Evolutionary conservation across 2,329 filamentous ascomycete species (phyloP).

Genomic region (Fusarium sterilihyphosum): DNA sequence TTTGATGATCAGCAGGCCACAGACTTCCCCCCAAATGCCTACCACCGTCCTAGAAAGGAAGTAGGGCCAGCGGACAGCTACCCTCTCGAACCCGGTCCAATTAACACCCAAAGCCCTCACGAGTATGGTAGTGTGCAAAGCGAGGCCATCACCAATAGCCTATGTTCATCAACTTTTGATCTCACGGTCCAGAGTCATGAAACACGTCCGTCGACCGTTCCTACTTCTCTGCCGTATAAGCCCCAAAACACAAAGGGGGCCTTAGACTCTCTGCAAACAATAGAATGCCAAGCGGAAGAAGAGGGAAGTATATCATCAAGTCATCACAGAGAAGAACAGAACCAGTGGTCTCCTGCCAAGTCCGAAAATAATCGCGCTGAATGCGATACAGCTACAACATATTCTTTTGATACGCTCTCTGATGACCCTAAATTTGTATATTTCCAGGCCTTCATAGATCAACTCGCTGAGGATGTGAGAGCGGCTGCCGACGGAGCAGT

Average conservation of each 20-base stretch:
- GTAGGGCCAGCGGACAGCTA: not conserved
- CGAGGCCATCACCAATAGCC: not conserved
- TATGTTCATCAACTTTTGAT: not conserved
- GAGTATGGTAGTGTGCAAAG: too few species aligned
- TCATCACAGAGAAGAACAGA: not conserved
- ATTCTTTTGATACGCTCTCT: not conserved
- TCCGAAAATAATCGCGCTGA: fast-evolving
- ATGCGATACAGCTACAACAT: not conserved
- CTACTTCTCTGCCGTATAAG: not conserved
- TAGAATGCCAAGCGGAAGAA: not conserved
- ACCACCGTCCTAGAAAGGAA: fast-evolving
- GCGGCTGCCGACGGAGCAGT: fast-evolving
- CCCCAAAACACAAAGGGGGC: fast-evolving
- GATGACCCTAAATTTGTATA: not conserved
- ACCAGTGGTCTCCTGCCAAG: fast-evolving
- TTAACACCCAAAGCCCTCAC: fast-evolving
- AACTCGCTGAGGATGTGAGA: not conserved
- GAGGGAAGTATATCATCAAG: fast-evolving
- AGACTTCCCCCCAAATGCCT: too few species aligned
- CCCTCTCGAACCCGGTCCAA: too few species aligned
- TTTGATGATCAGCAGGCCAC: fast-evolving
- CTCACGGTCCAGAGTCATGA: not conserved
- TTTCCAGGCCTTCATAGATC: not conserved
- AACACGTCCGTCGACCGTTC: not conserved
- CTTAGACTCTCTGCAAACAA: not conserved